Evolutionary conservation across 2,329 filamentous ascomycete genomes (phyloP).

Genomic region (Sarocladium brachiariae): DNA sequence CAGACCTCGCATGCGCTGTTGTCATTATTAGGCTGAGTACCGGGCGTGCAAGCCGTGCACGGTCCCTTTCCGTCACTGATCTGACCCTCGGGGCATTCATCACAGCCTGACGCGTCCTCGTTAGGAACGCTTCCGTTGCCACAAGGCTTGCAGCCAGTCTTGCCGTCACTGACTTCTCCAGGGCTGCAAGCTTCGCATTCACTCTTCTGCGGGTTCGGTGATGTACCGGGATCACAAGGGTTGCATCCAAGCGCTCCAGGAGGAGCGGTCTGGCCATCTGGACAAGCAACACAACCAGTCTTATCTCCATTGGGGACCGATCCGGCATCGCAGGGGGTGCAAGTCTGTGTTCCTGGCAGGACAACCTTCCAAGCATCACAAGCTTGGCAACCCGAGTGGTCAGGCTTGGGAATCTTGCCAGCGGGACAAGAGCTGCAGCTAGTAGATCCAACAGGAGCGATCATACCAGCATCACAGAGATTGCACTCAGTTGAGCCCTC

Average conservation of each 20-base stretch:
- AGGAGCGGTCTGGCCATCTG: not conserved
- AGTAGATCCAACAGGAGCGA: not conserved
- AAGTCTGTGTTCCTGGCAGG: not conserved
- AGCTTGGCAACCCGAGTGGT: not conserved
- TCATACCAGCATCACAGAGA: not conserved
- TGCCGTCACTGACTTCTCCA: constrained; percentile 1
- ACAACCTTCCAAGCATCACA: not conserved
- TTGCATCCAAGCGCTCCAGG: not conserved
- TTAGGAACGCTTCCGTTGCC: not conserved
- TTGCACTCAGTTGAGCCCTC: not conserved
- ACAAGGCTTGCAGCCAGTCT: not conserved
- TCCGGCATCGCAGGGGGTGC: not conserved
- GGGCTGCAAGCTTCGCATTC: not conserved
- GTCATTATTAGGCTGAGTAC: not conserved
- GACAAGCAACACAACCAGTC: not conserved
- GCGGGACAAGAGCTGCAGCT: not conserved
- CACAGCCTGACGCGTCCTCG: not conserved
- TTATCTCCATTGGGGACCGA: not conserved
- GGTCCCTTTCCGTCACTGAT: not conserved
- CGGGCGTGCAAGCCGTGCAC: not conserved
- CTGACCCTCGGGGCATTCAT: not conserved
- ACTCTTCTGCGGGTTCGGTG: not conserved
- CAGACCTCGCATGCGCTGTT: not conserved
- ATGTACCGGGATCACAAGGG: not conserved
- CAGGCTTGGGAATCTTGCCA: not conserved